Percentiles rank a stretch among this genome's conserved stretches.
phyloP scores from a whole-genome alignment of 192 early-diverging fungal genomes.

The Coemansia sp. region DNA sequence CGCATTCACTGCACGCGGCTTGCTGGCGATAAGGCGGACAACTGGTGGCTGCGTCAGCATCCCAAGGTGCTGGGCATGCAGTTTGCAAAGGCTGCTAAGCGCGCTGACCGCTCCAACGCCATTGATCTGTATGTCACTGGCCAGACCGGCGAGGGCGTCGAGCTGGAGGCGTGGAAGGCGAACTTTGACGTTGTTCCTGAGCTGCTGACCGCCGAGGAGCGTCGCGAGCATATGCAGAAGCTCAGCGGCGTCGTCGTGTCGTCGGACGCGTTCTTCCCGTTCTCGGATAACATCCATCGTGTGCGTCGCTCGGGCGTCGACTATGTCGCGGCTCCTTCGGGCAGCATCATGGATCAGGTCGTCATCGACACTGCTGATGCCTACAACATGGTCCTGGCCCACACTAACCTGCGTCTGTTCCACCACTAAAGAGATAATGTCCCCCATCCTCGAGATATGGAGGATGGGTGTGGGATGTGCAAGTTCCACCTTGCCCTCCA shows the following conservation, averaged over 20 bases:
- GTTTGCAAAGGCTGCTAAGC: slow-evolving; percentile 85
- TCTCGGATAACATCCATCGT: slow-evolving; percentile 91
- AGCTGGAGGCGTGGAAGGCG: slow-evolving; percentile 74
- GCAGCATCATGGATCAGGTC: slow-evolving; percentile 82
- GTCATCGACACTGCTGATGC: slow-evolving; percentile 81
- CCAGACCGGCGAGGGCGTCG: slow-evolving; percentile 70
- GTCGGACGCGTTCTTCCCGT: slow-evolving; percentile 99
- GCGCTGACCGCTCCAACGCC: slow-evolving; percentile 94
- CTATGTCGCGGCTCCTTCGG: slow-evolving; percentile 87
- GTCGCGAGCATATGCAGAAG: slow-evolving; percentile 67
- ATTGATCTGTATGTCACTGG: slow-evolving; percentile 93
- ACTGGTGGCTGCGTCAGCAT: slow-evolving; percentile 98
- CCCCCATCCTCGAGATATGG: too few relatives aligned
- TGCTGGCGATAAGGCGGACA: slow-evolving; percentile 99
- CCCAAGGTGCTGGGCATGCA: slow-evolving; percentile 85
- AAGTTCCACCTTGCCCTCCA: too few relatives aligned
- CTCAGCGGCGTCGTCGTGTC: slow-evolving; percentile 76
- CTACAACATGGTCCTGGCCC: slow-evolving; percentile 77
- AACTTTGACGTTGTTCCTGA: slow-evolving; percentile 79
- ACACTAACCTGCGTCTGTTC: slow-evolving; percentile 91
- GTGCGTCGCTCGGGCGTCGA: slow-evolving; percentile 80
- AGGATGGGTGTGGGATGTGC: too few relatives aligned
- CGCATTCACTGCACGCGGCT: slow-evolving; percentile 98
- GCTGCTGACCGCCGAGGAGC: slow-evolving; percentile 75
- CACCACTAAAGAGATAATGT: slow-evolving; percentile 80